phyloP scores from a whole-genome alignment of 768 basidiomycete species.

The Mycena indigotica region DNA sequence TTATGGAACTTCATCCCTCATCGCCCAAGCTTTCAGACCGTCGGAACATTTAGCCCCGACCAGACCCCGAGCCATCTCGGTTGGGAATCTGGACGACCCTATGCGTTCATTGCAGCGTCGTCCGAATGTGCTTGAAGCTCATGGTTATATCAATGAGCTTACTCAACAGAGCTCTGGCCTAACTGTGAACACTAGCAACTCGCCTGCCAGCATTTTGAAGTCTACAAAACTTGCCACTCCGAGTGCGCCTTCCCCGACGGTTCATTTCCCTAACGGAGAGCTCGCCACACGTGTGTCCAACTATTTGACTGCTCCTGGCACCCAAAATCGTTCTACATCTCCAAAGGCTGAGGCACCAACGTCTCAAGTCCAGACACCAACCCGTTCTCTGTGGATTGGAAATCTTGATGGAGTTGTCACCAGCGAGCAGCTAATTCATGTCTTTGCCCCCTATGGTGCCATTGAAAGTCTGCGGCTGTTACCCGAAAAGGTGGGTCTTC shows the following conservation, averaged over 20 bases:
- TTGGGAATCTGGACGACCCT: conserved; percentile 85
- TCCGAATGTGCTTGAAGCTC: conserved; percentile 57
- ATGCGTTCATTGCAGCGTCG: conserved; percentile 70
- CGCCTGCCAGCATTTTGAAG: conserved; percentile 60
- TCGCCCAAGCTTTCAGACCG: conserved; percentile 74
- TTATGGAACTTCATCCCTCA: conserved; percentile 59
- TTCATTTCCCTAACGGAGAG: conserved; percentile 73
- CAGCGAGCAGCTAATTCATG: conserved; percentile 90
- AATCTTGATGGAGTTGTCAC: conserved; percentile 95
- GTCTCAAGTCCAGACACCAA: conserved; percentile 87
- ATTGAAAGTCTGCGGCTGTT: conserved; percentile 94
- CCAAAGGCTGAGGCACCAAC: conserved; percentile 75
- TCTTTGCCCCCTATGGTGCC: conserved; percentile 95
- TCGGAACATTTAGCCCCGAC: conserved; percentile 64
- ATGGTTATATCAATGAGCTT: conserved; percentile 62
- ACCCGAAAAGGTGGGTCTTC: conserved; percentile 85
- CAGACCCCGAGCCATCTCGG: conserved; percentile 83
- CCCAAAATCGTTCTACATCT: conserved; percentile 76
- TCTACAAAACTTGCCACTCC: conserved; percentile 53
- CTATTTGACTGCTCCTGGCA: conserved; percentile 69
- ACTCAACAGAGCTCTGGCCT: conserved; percentile 44
- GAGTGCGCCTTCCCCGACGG: conserved; percentile 54
- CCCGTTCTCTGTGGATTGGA: conserved; percentile 97
- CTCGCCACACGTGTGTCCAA: conserved; percentile 58
- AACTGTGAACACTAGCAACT: conserved; percentile 38